Evolutionary conservation across 345 rosid species (phyloP).

Genomic region (Camelina neglecta): DNA sequence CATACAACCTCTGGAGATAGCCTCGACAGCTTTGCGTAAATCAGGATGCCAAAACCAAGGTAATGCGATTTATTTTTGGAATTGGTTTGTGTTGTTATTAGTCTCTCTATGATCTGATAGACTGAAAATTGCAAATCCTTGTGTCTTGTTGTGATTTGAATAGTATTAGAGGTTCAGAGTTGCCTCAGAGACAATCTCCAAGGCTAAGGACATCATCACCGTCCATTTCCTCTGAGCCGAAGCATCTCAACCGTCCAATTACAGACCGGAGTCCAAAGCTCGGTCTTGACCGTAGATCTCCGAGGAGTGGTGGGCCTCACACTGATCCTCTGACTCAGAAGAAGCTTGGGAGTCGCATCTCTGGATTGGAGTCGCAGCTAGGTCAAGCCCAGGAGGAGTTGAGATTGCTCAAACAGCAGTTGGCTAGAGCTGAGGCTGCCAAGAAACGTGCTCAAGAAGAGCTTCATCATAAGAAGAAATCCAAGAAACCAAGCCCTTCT

Average conservation of each 20-base stretch:
- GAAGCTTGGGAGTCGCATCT: constrained; percentile 84
- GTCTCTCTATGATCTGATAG: constrained; percentile 16
- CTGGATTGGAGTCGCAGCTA: constrained; percentile 83
- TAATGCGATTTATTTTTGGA: constrained; percentile 18
- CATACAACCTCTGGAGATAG: constrained; percentile 1
- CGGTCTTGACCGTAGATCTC: constrained; percentile 66
- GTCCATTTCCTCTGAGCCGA: constrained; percentile 57
- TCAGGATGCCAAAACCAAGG: constrained; percentile 82
- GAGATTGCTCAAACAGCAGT: constrained; percentile 72
- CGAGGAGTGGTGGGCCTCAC: constrained; percentile 58
- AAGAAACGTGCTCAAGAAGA: constrained; percentile 73
- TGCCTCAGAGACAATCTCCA: constrained; percentile 72
- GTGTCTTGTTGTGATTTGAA: not conserved
- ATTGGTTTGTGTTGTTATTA: constrained; percentile 16
- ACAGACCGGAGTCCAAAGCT: constrained; percentile 65
- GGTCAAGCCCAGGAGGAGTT: constrained; percentile 87
- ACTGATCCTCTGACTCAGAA: constrained; percentile 66
- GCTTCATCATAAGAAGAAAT: constrained; percentile 56
- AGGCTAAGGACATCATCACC: constrained; percentile 55
- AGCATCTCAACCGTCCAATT: constrained; percentile 56
- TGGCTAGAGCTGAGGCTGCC: constrained; percentile 76
- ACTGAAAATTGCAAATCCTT: not conserved
- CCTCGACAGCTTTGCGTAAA: not conserved
- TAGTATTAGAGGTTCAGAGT: constrained; percentile 53
- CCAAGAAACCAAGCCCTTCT: constrained; percentile 47